Base-by-base conservation (phyloP, 768 basidiomycete species). In the Lactifluus subvellereus region DNA sequence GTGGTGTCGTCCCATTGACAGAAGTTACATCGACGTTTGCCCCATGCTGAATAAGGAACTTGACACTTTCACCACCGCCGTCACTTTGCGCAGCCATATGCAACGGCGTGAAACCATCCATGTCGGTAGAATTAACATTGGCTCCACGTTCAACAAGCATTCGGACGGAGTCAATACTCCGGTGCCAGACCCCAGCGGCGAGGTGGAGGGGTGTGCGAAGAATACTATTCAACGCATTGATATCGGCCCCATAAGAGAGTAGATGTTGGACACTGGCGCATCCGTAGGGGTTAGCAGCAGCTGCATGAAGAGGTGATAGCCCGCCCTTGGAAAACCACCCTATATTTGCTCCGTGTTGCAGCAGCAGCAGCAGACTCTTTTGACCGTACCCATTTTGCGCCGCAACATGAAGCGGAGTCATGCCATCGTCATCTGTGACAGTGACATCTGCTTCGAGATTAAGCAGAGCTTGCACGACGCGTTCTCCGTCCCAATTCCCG, bases 81-180 rank as follows among this genome's bases (percentile, higher is more conserved):
- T 43, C 42, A 14, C 32, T 56, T 43, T 56, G 55, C 42, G 55
- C 55, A 18, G 55, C 55, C 55, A 56, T 53, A 38, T 52, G 59
- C 27, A 60, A 38, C 13, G 52, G 33, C 5, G 52, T 60, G 16
- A 45, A 32, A 22, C 40, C 51, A 40, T 54, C 45, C 5, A 18
- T 30, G 30, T 60, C 59, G 6, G 37, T 33, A 14, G 52, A 40
- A 6, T 54, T 45, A n/a, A 60, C 43, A 32, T 54, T 33, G 18
- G 59, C 52, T 20, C 59, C 52, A 45, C 13, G 20, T 42, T 45
- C 43, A 2, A 60, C n/a, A 40, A 60, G 59, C 8, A 54, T n/a
- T 32, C 11, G 37, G 38, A 52, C 59, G 13, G 43, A 35, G 45
- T 57, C 56, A 4, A 47, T 57, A 10, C 43, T 33, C 32, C 56